Conservation (phyloP, 495 filamentous ascomycete genomes). For the Neurospora sp. region DNA sequence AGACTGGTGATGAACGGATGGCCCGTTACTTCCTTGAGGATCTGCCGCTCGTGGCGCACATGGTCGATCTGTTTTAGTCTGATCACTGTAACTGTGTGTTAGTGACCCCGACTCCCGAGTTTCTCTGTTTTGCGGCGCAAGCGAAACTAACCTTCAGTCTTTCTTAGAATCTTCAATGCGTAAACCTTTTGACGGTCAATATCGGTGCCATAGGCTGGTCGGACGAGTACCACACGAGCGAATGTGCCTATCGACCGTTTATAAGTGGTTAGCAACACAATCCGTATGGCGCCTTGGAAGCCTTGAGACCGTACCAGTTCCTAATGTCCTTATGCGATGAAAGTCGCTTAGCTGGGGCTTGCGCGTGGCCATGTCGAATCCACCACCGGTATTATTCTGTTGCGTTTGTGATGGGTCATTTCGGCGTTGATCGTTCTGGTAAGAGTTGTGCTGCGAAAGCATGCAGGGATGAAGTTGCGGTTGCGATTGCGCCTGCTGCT, state of each 20-base stretch:
- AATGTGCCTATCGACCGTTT: conserved; percentile 63
- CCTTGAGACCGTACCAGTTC: conserved; percentile 53
- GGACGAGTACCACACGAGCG: conserved; percentile 84
- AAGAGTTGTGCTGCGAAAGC: background rate
- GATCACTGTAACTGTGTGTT: conserved; percentile 52
- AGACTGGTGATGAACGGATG: conserved; percentile 95
- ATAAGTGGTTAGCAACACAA: conserved; percentile 21
- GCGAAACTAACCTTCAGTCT: conserved; percentile 48
- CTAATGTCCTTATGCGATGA: conserved; percentile 75
- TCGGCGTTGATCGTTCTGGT: background rate
- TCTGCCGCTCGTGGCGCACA: conserved; percentile 84
- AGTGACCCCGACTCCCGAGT: conserved; percentile 32
- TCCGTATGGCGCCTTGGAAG: conserved; percentile 9
- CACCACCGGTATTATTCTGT: background rate
- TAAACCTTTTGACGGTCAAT: conserved; percentile 61
- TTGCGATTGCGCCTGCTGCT: conserved; percentile 14
- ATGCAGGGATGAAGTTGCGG: conserved; percentile 4
- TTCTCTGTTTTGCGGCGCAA: background rate
- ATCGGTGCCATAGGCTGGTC: conserved; percentile 44
- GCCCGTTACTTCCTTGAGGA: conserved; percentile 77
- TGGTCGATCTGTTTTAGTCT: conserved; percentile 96
- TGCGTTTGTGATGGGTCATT: background rate
- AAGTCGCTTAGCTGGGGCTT: conserved; percentile 58
- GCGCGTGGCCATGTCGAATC: conserved; percentile 13
- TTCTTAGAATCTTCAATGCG: conserved; percentile 88